Percentiles rank a stretch among this genome's conserved stretches.
These are phyloP conservation scores for Saccharomycopsis crataegensis DNA, from an alignment of 1,139 yeast genomes.

Conservation along the genomic window DNA sequence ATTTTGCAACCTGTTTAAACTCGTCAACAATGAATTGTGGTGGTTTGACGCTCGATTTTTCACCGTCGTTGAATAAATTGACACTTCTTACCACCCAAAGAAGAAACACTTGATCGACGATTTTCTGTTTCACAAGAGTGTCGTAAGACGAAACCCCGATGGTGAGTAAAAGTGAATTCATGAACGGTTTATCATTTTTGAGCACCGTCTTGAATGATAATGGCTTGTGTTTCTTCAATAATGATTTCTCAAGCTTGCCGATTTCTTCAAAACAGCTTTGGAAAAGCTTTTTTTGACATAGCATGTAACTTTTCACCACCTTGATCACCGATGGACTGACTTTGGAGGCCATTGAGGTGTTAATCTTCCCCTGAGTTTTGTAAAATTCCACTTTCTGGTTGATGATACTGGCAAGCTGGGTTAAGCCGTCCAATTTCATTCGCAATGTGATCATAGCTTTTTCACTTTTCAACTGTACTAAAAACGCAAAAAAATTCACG, in stretches of 20 bases:
- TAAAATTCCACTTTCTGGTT: constrained; percentile 35
- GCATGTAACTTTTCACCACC: constrained; percentile 34
- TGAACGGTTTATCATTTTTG: constrained; percentile 45
- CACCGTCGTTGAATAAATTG: constrained; percentile 29
- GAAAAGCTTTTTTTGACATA: constrained; percentile 42
- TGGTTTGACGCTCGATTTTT: constrained; percentile 28
- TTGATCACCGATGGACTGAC: constrained; percentile 21
- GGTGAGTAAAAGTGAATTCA: constrained; percentile 34
- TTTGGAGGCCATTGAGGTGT: constrained; percentile 20
- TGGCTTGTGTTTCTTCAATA: constrained; percentile 39
- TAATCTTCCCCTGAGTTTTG: constrained; percentile 21
- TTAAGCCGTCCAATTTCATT: constrained; percentile 16
- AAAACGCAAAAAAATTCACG: constrained; percentile 43
- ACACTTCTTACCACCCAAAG: constrained; percentile 56
- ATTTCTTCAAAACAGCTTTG: constrained; percentile 40
- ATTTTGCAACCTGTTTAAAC: constrained; percentile 36
- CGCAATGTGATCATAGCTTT: constrained; percentile 11
- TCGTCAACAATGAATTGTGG: constrained; percentile 47
- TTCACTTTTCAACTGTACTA: constrained; percentile 37
- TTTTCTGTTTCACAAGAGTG: constrained; percentile 38
- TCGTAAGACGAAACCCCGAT: constrained; percentile 53
- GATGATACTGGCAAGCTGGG: constrained; percentile 1
- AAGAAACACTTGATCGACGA: constrained; percentile 54
- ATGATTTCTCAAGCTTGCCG: constrained; percentile 43
- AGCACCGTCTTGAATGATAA: constrained; percentile 48